Evolutionary conservation across 139 green algal species (phyloP), one percentile per base, ranked within the genome.

Genomic region (Chlorokybus atmophyticus): DNA sequence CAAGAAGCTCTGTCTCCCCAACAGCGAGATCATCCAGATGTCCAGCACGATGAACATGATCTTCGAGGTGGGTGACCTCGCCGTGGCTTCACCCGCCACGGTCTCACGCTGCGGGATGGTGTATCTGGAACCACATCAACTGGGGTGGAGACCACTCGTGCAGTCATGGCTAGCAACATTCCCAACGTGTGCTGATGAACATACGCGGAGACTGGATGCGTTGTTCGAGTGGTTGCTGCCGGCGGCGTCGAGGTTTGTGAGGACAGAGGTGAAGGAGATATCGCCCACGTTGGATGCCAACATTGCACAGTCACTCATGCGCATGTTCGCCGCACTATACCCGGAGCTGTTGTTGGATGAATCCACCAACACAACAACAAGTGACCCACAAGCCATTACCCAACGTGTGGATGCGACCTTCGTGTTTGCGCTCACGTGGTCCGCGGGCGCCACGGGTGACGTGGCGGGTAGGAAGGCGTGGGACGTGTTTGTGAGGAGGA

Each of bases 1-100:
- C 64, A 73, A 75, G 27, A 82, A 75, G 60, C 73, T 85, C 26
- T 91, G 83, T 57, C 61, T 91, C 56, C 75, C 77, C 29, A 85
- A 83, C 71, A 74, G 59, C 27, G 83, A 91, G 69, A 88, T 91
- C 73, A 87, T 91, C 59, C 68, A 80, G 32, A 91, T 91, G 83
- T 52, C 68, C 2, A 44, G 60, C 0, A 51, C 52, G 14, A 77
- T 84, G 52, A 77, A 64, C 48, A 63, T 85, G 35, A 73, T 85
- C 17, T 69, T 71, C 42, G 70, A 82, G 70, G 67, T 81, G 14
- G 65, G 64, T 32, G 70, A 75, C 57, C 77, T 85, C 29, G 59
- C 59, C 29, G 59, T 65, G 4, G 66, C 59, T 3, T 64, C 50
- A 1, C 66, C 66, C 35, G 66, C 66, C 3, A 74, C 59, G 30